These are phyloP conservation scores for Colletotrichum sp. DNA, from an alignment of 2,329 filamentous ascomycete species.

Conservation along the genomic window DNA sequence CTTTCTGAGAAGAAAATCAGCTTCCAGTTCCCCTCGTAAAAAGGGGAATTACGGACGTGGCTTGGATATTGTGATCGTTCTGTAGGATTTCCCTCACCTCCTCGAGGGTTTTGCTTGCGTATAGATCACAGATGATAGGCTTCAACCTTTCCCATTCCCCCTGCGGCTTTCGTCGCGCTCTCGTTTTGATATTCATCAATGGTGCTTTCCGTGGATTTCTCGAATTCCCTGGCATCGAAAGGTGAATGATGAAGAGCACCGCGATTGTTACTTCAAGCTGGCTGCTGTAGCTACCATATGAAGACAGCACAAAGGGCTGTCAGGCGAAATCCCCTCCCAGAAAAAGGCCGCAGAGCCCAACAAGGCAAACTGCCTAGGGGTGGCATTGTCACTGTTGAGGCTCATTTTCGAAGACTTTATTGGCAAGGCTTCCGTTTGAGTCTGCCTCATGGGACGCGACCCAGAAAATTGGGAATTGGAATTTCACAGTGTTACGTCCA, in stretches of 20 bases:
- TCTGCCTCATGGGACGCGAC: background rate
- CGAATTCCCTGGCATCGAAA: background rate
- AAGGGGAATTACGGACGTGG: background rate
- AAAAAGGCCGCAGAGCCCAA: background rate
- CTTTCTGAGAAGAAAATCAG: slow-evolving; percentile 23
- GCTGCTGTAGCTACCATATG: background rate
- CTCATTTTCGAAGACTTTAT: background rate
- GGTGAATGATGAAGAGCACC: background rate
- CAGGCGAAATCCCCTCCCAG: background rate
- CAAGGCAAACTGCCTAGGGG: background rate
- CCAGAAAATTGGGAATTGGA: background rate
- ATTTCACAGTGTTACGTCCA: background rate
- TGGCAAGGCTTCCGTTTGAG: background rate
- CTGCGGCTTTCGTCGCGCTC: background rate
- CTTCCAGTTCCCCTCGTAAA: background rate
- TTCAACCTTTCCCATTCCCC: background rate
- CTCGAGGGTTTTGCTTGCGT: background rate
- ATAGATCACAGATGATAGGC: background rate
- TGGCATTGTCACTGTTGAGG: background rate
- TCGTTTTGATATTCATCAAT: background rate
- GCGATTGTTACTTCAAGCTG: background rate
- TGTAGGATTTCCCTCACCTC: background rate
- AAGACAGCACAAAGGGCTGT: background rate
- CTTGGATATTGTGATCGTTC: background rate
- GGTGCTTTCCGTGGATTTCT: background rate